These are phyloP conservation scores for Yamagishiella unicocca DNA, from an alignment of 139 green algal species.

Conservation along the genomic window DNA sequence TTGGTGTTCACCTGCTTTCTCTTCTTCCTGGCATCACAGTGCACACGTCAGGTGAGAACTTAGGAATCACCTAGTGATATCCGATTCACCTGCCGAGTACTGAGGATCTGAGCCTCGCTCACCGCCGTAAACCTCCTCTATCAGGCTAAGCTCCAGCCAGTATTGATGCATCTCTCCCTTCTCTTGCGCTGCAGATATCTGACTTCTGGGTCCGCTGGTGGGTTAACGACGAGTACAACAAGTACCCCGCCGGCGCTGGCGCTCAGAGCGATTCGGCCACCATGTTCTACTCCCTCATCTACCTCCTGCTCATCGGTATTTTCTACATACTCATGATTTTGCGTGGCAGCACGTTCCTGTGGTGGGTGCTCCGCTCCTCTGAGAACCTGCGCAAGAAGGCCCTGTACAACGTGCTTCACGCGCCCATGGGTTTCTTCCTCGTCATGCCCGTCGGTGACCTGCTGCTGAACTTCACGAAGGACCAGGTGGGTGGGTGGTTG, in stretches of 20 bases:
- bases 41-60: slow-evolving; percentile 47
- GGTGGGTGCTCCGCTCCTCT: slow-evolving; percentile 55
- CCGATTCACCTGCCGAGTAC: too few relatives aligned
- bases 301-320: slow-evolving; percentile 56
- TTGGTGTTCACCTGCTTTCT: slow-evolving; percentile 58
- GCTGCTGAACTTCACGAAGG: slow-evolving; percentile 74
- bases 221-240: slow-evolving; percentile 40
- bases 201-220: slow-evolving; percentile 61
- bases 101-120: too few relatives aligned
- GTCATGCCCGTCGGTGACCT: slow-evolving; percentile 74
- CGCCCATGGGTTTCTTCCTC: slow-evolving; percentile 77
- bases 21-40: slow-evolving; percentile 68
- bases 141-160: too few relatives aligned
- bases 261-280: slow-evolving; percentile 1
- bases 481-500: slow-evolving; percentile 25
- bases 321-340: slow-evolving; percentile 68
- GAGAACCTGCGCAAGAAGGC: slow-evolving; percentile 40
- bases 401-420: slow-evolving; percentile 57
- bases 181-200: slow-evolving; percentile 3
- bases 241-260: not conserved
- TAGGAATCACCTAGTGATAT: too few relatives aligned
- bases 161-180: too few relatives aligned
- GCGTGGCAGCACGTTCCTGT: slow-evolving; percentile 65
- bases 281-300: slow-evolving; percentile 64
- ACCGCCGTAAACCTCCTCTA: too few relatives aligned